These are phyloP conservation scores for Calocera cornea DNA, from an alignment of 768 basidiomycete genomes.

Conservation along the genomic window DNA sequence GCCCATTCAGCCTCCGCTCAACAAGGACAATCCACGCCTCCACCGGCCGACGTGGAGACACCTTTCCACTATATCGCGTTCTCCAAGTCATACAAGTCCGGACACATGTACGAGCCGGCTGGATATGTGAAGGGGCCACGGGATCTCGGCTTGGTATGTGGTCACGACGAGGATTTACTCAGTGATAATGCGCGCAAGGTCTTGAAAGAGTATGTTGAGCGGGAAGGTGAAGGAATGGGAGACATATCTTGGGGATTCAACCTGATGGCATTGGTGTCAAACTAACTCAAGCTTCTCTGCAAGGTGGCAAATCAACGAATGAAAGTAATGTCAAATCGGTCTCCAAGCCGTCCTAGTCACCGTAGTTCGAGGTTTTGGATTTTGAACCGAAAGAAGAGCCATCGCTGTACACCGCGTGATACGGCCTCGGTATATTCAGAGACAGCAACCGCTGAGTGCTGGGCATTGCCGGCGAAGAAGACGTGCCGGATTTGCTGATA, in stretches of 20 bases:
- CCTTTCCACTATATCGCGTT: background rate
- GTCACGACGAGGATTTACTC: background rate
- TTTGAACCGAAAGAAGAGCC: too few relatives aligned
- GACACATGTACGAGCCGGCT: background rate
- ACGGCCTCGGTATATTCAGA: too few relatives aligned
- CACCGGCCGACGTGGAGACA: background rate
- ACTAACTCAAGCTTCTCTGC: too few relatives aligned
- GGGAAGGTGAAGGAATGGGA: background rate
- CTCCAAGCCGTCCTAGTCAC: too few relatives aligned
- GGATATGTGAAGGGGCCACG: background rate
- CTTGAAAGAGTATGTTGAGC: background rate
- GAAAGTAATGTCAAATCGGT: too few relatives aligned
- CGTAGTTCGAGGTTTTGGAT: too few relatives aligned
- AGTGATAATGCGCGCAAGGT: background rate
- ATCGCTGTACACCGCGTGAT: too few relatives aligned
- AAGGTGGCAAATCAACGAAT: too few relatives aligned
- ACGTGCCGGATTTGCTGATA: too few relatives aligned
- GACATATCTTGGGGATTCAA: background rate
- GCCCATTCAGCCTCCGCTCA: background rate
- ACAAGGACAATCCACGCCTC: background rate
- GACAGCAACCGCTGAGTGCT: too few relatives aligned
- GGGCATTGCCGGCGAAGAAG: too few relatives aligned
- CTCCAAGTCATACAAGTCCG: background rate
- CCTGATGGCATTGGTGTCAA: background rate
- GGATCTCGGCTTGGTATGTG: background rate